Base-by-base conservation (phyloP, 1,139 yeast species). In the Blastobotrys petasosporus region DNA sequence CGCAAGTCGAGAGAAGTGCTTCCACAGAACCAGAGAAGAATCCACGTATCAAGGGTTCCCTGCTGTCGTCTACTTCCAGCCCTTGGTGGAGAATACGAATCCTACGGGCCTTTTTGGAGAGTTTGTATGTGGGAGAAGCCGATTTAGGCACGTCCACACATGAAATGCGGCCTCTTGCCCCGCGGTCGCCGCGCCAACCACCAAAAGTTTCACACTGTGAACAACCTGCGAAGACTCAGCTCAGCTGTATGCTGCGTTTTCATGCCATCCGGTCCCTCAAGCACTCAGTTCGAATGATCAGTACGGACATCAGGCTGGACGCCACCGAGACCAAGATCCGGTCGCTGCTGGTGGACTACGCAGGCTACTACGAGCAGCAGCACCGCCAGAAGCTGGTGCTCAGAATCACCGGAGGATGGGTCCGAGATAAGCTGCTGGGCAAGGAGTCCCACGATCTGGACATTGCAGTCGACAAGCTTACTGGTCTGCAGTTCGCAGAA, bases 341-440 rank as follows among this genome's bases (percentile, higher is more conserved):
- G 25, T 56, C 64, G 34, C 59, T 80, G 16, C 65, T 82, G 45
- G 61, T 64, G 10, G 51, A 54, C 29, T 67, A 58, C 43, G 53
- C 63, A 11, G 37, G 38, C 11, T 57, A 57, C 41, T 55, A 57
- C 38, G 51, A 51, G 12, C 9, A 23, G 12, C 17, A 32, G 48
- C 44, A 53, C 29, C 28, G 42, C 4, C 58, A 60, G 37, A 61
- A 61, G 3, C 54, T 80, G 17, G 81, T 76, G 30, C 71, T 90
- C 16, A 67, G 99, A 52, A 85, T 92, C 56, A 90, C 97, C 0
- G 99, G 99, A 30, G 99, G 99, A 0, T 92, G 99, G 99, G 99
- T 92, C 4, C 75, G 99, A 57, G 99, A 92, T 64, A 92, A 92
- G 67, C 68, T 92, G 33, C 69, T 94, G 34, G 94, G 94, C 0